Percentiles rank a stretch among this genome's conserved stretches.
These are phyloP conservation scores for Candida stauntonica DNA, from an alignment of 805 yeast species.

Conservation along the genomic window DNA sequence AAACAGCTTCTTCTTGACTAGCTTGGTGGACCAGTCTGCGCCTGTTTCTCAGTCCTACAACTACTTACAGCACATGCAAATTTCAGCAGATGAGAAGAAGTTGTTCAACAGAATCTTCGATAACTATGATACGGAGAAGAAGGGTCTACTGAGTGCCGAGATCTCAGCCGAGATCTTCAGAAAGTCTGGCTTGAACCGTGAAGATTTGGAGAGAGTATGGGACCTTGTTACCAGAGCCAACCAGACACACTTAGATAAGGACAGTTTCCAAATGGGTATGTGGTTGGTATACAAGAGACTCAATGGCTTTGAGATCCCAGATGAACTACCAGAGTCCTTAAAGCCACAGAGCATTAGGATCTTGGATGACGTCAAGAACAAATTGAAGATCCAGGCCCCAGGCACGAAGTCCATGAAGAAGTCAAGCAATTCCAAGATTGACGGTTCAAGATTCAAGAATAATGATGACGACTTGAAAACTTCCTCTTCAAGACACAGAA, in stretches of 20 bases:
- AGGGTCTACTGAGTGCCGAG: conserved; percentile 76
- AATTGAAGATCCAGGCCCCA: conserved; percentile 22
- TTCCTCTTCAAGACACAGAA: conserved; percentile 26
- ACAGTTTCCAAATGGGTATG: conserved; percentile 97
- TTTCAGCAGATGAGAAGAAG: conserved; percentile 77
- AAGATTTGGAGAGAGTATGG: conserved; percentile 92
- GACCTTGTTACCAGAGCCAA: conserved; percentile 79
- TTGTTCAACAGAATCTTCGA: conserved; percentile 85
- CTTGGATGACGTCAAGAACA: conserved; percentile 68
- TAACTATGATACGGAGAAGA: conserved; percentile 75
- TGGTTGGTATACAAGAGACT: conserved; percentile 87
- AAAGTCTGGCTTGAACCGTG: conserved; percentile 83
- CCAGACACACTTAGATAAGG: conserved; percentile 80
- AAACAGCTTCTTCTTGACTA: conserved; percentile 34
- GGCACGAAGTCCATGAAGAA: conserved; percentile 19
- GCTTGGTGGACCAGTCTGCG: conserved; percentile 63
- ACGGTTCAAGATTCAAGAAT: conserved; percentile 60
- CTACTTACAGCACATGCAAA: conserved; percentile 36
- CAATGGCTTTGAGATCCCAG: conserved; percentile 82
- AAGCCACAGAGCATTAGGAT: conserved; percentile 83
- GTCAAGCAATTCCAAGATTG: conserved; percentile 26
- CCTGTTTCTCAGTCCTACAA: conserved; percentile 28
- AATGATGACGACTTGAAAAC: conserved; percentile 55
- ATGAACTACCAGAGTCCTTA: conserved; percentile 79
- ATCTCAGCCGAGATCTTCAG: conserved; percentile 83